A percentile compares a stretch with the other conserved stretches of the same genome.
phyloP scores from a whole-genome alignment of 2,329 filamentous ascomycete species.

The Stemphylium beticola region DNA sequence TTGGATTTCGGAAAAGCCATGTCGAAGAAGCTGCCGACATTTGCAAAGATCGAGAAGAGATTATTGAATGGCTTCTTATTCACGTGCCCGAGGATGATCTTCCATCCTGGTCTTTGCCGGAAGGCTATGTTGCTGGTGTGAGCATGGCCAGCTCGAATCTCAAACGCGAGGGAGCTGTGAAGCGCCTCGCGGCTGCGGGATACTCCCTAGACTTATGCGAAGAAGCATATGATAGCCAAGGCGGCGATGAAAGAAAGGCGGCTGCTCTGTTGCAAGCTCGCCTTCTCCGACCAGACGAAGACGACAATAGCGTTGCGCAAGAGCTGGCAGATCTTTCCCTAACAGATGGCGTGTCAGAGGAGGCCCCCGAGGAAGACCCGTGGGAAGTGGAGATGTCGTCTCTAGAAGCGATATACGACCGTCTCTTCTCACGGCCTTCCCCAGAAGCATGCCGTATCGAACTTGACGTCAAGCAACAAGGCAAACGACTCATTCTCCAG shows the following conservation, averaged over 20 bases:
- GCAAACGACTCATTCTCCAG: conserved; percentile 62
- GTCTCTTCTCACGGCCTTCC: conserved; percentile 61
- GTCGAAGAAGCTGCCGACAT: conserved; percentile 84
- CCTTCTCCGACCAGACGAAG: conserved; percentile 57
- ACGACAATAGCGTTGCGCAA: conserved; percentile 38
- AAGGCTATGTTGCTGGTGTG: conserved; percentile 88
- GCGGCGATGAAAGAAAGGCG: conserved; percentile 75
- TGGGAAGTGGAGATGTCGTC: conserved; percentile 89
- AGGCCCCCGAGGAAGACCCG: conserved; percentile 56
- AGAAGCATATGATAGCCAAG: conserved; percentile 72
- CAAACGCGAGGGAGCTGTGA: conserved; percentile 79
- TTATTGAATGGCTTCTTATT: conserved; percentile 93
- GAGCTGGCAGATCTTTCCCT: conserved; percentile 40
- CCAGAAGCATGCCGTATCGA: conserved; percentile 72
- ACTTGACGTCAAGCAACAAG: conserved; percentile 59
- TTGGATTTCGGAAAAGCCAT: conserved; percentile 89
- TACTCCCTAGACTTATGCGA: conserved; percentile 86
- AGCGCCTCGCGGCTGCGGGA: conserved; percentile 79
- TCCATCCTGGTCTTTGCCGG: conserved; percentile 89
- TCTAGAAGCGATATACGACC: conserved; percentile 83
- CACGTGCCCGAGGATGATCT: conserved; percentile 97
- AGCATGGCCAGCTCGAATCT: conserved; percentile 83
- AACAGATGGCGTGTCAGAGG: conserved; percentile 52
- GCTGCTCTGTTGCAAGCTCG: conserved; percentile 79
- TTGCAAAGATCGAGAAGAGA: conserved; percentile 91